phyloP scores from a whole-genome alignment of 495 filamentous ascomycete genomes.

The Annulohypoxylon stygium region DNA sequence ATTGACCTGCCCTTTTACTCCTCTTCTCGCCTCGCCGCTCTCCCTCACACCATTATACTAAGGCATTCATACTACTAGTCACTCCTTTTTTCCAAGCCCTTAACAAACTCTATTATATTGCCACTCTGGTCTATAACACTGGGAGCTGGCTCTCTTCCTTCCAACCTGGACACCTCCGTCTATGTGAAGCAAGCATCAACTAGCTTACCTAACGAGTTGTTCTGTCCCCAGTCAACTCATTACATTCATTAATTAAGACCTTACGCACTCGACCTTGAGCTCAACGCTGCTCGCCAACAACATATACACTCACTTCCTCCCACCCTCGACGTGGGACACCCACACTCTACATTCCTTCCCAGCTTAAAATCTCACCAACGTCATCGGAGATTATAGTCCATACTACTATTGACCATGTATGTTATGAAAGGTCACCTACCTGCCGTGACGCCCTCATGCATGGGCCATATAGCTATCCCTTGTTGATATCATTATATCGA shows the following conservation, averaged over 20 bases:
- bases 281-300: slow-evolving; percentile 36
- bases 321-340: slow-evolving; percentile 22
- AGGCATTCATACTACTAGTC: slow-evolving; percentile 57
- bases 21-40: slow-evolving; percentile 51
- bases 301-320: slow-evolving; percentile 50
- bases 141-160: slow-evolving; percentile 66
- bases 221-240: slow-evolving; percentile 55
- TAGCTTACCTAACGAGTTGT: slow-evolving; percentile 56
- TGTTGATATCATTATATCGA: slow-evolving; percentile 36
- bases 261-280: slow-evolving; percentile 22
- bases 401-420: slow-evolving; percentile 56
- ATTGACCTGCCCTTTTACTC: slow-evolving; percentile 50
- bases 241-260: slow-evolving; percentile 61
- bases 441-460: slow-evolving; percentile 48
- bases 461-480: slow-evolving; percentile 44
- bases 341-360: slow-evolving; percentile 30
- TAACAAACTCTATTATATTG: slow-evolving; percentile 55
- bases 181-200: slow-evolving; percentile 55
- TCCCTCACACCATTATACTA: slow-evolving; percentile 54
- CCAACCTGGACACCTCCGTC: slow-evolving; percentile 53
- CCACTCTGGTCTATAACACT: slow-evolving; percentile 65
- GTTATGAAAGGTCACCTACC: slow-evolving; percentile 50
- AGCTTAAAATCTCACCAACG: slow-evolving; percentile 18
- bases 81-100: slow-evolving; percentile 55
- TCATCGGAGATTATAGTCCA: slow-evolving; percentile 47